Evolutionary conservation across 371 early-diverging fungal species (phyloP).

Genomic region (Apophysomyces ossiformis): DNA sequence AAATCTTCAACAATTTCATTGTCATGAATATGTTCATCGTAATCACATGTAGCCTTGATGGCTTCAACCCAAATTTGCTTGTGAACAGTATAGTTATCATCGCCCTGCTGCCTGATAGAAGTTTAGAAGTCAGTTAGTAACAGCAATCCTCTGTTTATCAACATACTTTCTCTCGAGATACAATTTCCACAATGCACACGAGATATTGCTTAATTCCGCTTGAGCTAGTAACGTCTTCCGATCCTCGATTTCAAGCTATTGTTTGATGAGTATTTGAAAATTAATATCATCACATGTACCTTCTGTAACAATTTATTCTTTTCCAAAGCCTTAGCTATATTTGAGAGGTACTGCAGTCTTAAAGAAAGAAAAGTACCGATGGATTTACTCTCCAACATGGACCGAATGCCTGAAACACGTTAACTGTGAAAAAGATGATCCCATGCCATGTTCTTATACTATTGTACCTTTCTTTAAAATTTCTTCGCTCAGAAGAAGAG

Average conservation of each 20-base stretch:
- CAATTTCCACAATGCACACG: not conserved
- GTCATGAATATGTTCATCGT: too few relatives aligned
- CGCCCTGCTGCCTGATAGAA: not conserved
- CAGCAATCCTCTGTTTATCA: not conserved
- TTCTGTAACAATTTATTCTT: not conserved
- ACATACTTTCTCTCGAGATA: constrained; percentile 1
- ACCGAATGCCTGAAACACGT: not conserved
- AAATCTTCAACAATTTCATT: too few relatives aligned
- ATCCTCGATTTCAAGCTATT: not conserved
- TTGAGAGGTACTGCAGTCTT: not conserved
- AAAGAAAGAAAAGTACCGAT: not conserved
- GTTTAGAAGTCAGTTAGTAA: not conserved
- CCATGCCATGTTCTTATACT: not conserved
- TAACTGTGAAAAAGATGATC: not conserved
- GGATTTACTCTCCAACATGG: not conserved
- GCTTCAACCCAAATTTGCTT: too few relatives aligned
- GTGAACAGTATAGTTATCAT: not conserved
- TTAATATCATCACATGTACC: not conserved
- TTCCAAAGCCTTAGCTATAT: not conserved
- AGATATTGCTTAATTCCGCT: not conserved
- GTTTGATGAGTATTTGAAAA: not conserved
- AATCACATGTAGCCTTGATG: too few relatives aligned
- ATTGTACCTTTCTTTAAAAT: not conserved
- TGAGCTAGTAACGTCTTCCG: not conserved
- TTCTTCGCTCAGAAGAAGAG: not conserved